These are phyloP conservation scores for Whalleya microplaca DNA, from an alignment of 2,329 filamentous ascomycete species.

Conservation along the genomic window DNA sequence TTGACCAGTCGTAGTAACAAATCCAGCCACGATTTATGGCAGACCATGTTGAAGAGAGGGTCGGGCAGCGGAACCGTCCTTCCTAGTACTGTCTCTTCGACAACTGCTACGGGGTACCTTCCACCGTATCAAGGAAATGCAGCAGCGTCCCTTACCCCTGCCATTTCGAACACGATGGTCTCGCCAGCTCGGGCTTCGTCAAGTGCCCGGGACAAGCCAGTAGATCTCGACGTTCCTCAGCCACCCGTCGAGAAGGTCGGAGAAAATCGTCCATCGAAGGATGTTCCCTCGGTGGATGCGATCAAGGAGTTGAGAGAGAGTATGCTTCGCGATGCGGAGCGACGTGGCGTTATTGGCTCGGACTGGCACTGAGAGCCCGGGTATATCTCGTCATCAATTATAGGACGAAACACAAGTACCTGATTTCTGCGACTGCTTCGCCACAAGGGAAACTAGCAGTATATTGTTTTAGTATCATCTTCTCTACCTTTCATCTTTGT, in stretches of 20 bases:
- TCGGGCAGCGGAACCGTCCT: constrained; percentile 50
- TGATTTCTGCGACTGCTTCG: constrained; percentile 1
- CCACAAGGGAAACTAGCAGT: constrained; percentile 11
- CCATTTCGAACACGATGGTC: constrained; percentile 44
- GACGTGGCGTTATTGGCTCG: constrained; percentile 37
- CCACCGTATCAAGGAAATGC: constrained; percentile 58
- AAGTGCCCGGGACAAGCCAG: constrained; percentile 29
- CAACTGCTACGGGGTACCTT: constrained; percentile 57
- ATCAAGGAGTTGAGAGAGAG: constrained; percentile 36
- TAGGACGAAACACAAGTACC: neutral
- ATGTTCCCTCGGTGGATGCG: constrained; percentile 35
- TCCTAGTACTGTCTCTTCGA: constrained; percentile 55
- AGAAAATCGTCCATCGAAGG: constrained; percentile 50
- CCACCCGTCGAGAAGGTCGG: constrained; percentile 41
- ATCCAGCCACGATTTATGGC: constrained; percentile 50
- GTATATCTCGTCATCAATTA: neutral
- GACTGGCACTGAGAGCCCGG: constrained; percentile 31
- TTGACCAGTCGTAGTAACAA: constrained; percentile 41
- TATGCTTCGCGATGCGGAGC: constrained; percentile 38
- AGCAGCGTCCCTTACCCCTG: constrained; percentile 52
- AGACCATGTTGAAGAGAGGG: constrained; percentile 56
- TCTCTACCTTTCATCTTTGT: constrained; percentile 34
- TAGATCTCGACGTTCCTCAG: constrained; percentile 27
- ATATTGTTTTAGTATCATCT: constrained; percentile 22
- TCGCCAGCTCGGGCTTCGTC: constrained; percentile 36